A percentile compares a stretch with the other conserved stretches of the same genome.
These are phyloP conservation scores for Epichloe uncinata DNA, from an alignment of 2,329 filamentous ascomycete genomes.

Conservation along the genomic window DNA sequence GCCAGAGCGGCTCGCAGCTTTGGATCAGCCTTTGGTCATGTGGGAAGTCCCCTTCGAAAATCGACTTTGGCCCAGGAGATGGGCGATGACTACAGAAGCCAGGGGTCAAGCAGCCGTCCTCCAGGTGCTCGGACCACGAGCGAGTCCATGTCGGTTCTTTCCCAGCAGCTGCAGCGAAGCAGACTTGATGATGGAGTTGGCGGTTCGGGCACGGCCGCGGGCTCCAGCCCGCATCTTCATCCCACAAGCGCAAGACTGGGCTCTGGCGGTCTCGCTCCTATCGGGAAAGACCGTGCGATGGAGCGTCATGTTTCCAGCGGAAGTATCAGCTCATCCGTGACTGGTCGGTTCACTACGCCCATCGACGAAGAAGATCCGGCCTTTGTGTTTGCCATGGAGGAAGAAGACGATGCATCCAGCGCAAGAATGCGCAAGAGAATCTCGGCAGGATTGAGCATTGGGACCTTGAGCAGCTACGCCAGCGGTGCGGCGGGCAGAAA, in stretches of 20 bases:
- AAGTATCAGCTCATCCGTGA: slow-evolving; percentile 40
- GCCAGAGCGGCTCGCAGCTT: slow-evolving; percentile 22
- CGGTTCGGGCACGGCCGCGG: slow-evolving; percentile 17
- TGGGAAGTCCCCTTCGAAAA: slow-evolving; percentile 51
- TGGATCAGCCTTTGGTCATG: slow-evolving; percentile 49
- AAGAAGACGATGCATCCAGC: slow-evolving; percentile 39
- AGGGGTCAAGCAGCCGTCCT: slow-evolving; percentile 26
- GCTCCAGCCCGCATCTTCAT: slow-evolving; percentile 36
- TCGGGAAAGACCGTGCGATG: slow-evolving; percentile 28
- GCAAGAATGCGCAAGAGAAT: slow-evolving; percentile 34
- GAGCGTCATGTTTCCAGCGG: slow-evolving; percentile 48
- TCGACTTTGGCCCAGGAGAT: slow-evolving; percentile 45
- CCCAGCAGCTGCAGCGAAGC: slow-evolving; percentile 49
- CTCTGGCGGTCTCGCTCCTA: slow-evolving; percentile 24
- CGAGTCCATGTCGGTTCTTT: slow-evolving; percentile 44
- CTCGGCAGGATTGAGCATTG: slow-evolving; percentile 29
- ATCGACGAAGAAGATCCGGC: slow-evolving; percentile 53
- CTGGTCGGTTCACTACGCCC: slow-evolving; percentile 47
- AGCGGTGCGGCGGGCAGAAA: slow-evolving; percentile 19
- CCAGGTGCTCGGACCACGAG: slow-evolving; percentile 27
- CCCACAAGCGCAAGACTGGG: slow-evolving; percentile 31
- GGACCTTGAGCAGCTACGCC: slow-evolving; percentile 29
- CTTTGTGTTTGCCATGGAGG: slow-evolving; percentile 54
- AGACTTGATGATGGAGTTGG: slow-evolving; percentile 31
- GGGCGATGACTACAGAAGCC: slow-evolving; percentile 20